Conservation (phyloP, 176 grass and related monocot genomes). For the Urochloa ruziziensis region DNA sequence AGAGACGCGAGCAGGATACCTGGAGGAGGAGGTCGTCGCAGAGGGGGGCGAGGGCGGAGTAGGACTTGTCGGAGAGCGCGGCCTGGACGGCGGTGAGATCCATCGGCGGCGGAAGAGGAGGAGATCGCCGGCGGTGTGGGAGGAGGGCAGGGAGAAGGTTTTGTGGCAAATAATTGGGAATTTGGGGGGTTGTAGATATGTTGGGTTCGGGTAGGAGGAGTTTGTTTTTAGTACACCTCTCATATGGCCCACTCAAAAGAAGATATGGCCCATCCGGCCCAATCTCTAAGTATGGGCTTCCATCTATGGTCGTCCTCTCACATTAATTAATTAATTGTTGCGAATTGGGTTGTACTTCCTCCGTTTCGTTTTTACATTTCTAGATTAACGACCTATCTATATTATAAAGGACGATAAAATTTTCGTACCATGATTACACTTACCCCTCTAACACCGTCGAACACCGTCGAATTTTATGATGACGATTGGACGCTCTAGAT, state of each 20-base stretch:
- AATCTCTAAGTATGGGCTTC: neutral
- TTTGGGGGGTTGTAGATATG: neutral
- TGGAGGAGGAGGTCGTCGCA: slow-evolving; percentile 77
- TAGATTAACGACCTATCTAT: too few relatives aligned
- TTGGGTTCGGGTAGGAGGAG: too few relatives aligned
- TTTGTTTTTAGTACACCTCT: too few relatives aligned
- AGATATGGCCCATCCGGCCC: neutral
- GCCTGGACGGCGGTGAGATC: slow-evolving; percentile 60
- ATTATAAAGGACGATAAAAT: too few relatives aligned
- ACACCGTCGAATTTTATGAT: too few relatives aligned
- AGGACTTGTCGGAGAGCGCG: slow-evolving; percentile 58
- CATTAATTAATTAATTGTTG: too few relatives aligned
- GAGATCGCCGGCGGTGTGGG: slow-evolving; percentile 1
- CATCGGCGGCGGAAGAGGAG: slow-evolving; percentile 39
- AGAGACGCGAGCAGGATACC: slow-evolving; percentile 20
- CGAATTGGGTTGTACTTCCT: too few relatives aligned
- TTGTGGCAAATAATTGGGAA: slow-evolving; percentile 6
- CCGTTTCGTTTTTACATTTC: too few relatives aligned
- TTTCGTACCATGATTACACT: too few relatives aligned
- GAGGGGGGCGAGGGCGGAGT: slow-evolving; percentile 44
- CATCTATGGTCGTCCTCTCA: neutral
- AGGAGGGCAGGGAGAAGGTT: neutral
- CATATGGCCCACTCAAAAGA: neutral
- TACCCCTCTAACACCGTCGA: too few relatives aligned
- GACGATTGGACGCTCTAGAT: too few relatives aligned